Conservation (phyloP, 148 eudicot species). For the Selenicereus undatus region DNA sequence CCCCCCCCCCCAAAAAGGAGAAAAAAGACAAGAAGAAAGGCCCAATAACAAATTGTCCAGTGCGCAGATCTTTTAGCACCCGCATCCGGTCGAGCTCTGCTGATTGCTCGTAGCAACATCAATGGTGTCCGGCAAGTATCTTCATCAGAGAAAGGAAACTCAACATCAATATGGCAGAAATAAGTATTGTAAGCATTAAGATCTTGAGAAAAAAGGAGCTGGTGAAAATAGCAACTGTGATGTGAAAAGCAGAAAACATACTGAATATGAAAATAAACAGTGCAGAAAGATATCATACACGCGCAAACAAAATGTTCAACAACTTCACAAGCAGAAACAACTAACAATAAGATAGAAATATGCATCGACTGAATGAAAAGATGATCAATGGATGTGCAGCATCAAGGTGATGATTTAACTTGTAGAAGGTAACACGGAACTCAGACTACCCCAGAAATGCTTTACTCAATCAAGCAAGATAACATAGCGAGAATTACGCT, state of each 20-base stretch:
- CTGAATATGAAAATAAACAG: no score
- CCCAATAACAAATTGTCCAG: not conserved
- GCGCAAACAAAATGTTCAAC: not conserved
- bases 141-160: slow-evolving; percentile 22
- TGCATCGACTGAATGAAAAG: not conserved
- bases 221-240: not conserved
- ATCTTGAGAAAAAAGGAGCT: not conserved
- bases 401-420: not conserved
- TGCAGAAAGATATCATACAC: not conserved
- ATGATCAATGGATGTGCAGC: not conserved
- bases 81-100: slow-evolving; percentile 66
- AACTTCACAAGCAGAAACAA: no score
- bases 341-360: not conserved
- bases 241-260: not conserved
- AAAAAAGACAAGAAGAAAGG: not conserved
- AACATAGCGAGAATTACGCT: not conserved
- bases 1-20: not conserved
- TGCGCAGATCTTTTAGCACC: slow-evolving; percentile 35
- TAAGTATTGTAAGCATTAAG: not conserved
- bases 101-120: slow-evolving; percentile 76
- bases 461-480: not conserved
- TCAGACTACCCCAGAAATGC: not conserved
- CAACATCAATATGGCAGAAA: not conserved
- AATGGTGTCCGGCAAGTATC: slow-evolving; percentile 93
- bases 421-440: not conserved